These are phyloP conservation scores for Stachybotrys chlorohalonatus DNA, from an alignment of 2,329 filamentous ascomycete genomes.

Conservation along the genomic window DNA sequence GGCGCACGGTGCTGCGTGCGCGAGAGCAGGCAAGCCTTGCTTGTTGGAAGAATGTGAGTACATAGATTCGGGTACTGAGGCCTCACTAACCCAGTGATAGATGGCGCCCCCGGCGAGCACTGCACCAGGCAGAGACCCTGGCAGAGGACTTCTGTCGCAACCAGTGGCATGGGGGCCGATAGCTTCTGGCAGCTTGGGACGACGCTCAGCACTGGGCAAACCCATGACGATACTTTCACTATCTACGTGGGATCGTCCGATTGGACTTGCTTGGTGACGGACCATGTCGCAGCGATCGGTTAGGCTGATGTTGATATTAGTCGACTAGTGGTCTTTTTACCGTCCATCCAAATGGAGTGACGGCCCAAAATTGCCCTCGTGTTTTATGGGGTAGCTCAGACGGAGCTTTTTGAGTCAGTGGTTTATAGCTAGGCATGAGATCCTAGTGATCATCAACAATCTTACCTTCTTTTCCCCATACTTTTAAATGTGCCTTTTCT, in stretches of 20 bases:
- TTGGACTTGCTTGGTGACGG: slow-evolving; percentile 32
- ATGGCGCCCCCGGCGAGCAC: slow-evolving; percentile 12
- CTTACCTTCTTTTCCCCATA: too few relatives aligned
- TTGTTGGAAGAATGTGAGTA: slow-evolving; percentile 21
- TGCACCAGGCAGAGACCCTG: slow-evolving; percentile 40
- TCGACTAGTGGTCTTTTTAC: too few relatives aligned
- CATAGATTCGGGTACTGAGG: background rate
- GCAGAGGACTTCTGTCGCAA: slow-evolving; percentile 18
- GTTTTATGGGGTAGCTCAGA: too few relatives aligned
- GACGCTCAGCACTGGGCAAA: slow-evolving; percentile 27
- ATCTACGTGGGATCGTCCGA: slow-evolving; percentile 31
- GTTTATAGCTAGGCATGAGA: too few relatives aligned
- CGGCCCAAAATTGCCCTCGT: too few relatives aligned
- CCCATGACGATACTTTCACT: slow-evolving; percentile 32
- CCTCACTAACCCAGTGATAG: slow-evolving; percentile 4
- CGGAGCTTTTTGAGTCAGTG: too few relatives aligned
- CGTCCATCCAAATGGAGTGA: too few relatives aligned
- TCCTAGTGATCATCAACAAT: too few relatives aligned
- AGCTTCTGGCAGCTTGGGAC: slow-evolving; percentile 32
- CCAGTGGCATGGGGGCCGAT: slow-evolving; percentile 22
- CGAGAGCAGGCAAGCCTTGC: slow-evolving; percentile 18
- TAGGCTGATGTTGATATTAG: background rate
- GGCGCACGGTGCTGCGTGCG: slow-evolving; percentile 15
- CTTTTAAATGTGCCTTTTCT: too few relatives aligned
- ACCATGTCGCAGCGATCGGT: slow-evolving; percentile 22